Evolutionary conservation across 139 green algal genomes (phyloP), one percentile per base, ranked within the genome.

Genomic region (Ulvella scutata): DNA sequence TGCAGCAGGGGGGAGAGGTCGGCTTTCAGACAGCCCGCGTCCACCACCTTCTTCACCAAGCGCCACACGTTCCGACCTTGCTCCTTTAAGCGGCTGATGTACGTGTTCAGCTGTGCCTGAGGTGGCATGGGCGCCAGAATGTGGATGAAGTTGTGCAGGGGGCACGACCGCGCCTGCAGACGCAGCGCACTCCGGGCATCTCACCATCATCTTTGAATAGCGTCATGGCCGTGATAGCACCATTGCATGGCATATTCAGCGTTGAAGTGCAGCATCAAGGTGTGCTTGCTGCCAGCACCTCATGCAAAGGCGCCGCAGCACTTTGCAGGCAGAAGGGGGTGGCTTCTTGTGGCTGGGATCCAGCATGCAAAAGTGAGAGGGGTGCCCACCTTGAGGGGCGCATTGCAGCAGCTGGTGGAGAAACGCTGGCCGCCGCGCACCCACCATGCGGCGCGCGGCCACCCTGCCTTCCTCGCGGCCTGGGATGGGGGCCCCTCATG

Each of bases 11-110:
- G 20, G 34, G 39, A 51, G 35, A 43, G 36, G 33, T 74, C 75
- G 9, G 59, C 51, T n/a, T 67, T 26, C n/a, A 67, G 51, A 7
- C 73, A 79, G 0, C 80, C 80, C 31, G 77, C 87, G 87, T 78
- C 62, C 23, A 84, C 51, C 51, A 80, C 76, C 78, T 86, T 87
- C 43, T 80, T 62, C 36, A 87, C 67, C 1, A 81, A 87, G 34
- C 62, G 39, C 10, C 78, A 74, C 6, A 92, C 78, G 43, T 93
- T 82, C 85, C 86, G 94, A 35, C 90, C 90, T 28, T 90, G 87
- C 83, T 94, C 90, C 61, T 82, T 78, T 60, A 94, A 76, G 37
- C 90, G 82, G 78, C 85, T 76, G 2, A 94, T 74, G 79, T 93
- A 96, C 9, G 75, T 89, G 28, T 79, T 73, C 38, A 87, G 38